Evolutionary conservation across 352 stramenopile genomes (phyloP), one percentile per base, ranked within the genome.

Genomic region (Phytophthora litchii): DNA sequence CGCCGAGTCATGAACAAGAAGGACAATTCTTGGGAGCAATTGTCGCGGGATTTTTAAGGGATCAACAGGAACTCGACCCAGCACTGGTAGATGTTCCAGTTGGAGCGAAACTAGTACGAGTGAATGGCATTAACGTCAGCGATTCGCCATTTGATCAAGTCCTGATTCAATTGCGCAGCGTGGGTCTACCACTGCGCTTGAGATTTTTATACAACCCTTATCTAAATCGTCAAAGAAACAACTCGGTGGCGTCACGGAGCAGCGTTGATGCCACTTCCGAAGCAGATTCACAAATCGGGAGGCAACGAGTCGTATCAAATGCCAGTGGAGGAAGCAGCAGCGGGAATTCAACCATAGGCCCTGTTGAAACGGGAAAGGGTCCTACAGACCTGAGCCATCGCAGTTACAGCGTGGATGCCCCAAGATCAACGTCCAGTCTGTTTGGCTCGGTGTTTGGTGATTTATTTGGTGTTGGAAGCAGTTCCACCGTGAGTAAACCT

Each of bases 361-460:
- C 19, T 37, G 25, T 13, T 21, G 45, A 50, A 27, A 20, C 36
- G 12, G 25, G 38, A 25, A 64, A 55, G 14, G 17, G 20, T 31
- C 27, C 36, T 3, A 34, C 25, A 17, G 42, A 56, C 27, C 11
- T 53, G 2, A 52, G 52, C 27, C 57, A 77, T 20, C 64, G 79
- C 7, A 83, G 78, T 49, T 84, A 84, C 53, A 88, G 68, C 35
- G 73, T 88, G 23, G 78, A 91, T 48, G 64, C 70, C 8, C 35
- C 51, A 2, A 75, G 73, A 10, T 76, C 74, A 13, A 72, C 70
- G 1, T 67, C 74, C 25, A 64, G 77, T 32, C 69, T 90, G 16
- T 83, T 92, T 45, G 73, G 72, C 8, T 76, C 74, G 1, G 74
- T 94, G 21, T 84, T 94, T 52, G 74, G 70, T 20, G 80, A 94